phyloP scores from a whole-genome alignment of 129 eudicot species.

The Artemisia tridentata region DNA sequence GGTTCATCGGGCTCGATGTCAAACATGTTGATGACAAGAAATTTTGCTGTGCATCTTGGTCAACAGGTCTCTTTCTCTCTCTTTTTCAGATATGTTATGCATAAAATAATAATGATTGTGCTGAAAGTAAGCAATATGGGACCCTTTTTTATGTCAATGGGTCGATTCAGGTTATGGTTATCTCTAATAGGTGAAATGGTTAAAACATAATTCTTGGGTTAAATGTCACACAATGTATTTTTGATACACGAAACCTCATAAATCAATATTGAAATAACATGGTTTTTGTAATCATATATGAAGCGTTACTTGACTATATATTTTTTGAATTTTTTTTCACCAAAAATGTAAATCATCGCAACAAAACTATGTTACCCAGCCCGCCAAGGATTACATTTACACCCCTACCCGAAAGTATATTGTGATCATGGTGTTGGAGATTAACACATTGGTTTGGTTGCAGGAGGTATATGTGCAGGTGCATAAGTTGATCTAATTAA shows the following conservation, averaged over 20 bases:
- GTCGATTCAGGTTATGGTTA: not conserved
- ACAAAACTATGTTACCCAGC: too few relatives aligned
- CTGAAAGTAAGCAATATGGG: not conserved
- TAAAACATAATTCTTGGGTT: not conserved
- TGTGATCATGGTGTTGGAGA: conserved; percentile 7
- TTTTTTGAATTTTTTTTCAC: too few relatives aligned
- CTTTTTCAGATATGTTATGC: not conserved
- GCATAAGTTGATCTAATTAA: conserved; percentile 40
- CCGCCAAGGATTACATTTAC: too few relatives aligned
- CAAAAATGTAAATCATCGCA: too few relatives aligned
- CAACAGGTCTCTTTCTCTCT: conserved; percentile 64
- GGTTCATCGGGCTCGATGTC: conserved; percentile 95
- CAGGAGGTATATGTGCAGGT: conserved; percentile 93
- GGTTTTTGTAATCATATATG: too few relatives aligned
- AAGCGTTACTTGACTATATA: too few relatives aligned
- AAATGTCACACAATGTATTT: not conserved
- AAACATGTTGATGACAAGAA: conserved; percentile 75
- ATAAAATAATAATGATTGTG: not conserved
- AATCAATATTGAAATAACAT: too few relatives aligned
- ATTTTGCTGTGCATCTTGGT: conserved; percentile 95
- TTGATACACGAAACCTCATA: too few relatives aligned
- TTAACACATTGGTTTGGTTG: conserved; percentile 22
- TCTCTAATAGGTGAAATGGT: not conserved
- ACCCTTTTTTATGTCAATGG: not conserved
- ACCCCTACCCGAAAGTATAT: not conserved